Evolutionary conservation across 345 rosid species (phyloP).

Genomic region (Citrus unshiu): DNA sequence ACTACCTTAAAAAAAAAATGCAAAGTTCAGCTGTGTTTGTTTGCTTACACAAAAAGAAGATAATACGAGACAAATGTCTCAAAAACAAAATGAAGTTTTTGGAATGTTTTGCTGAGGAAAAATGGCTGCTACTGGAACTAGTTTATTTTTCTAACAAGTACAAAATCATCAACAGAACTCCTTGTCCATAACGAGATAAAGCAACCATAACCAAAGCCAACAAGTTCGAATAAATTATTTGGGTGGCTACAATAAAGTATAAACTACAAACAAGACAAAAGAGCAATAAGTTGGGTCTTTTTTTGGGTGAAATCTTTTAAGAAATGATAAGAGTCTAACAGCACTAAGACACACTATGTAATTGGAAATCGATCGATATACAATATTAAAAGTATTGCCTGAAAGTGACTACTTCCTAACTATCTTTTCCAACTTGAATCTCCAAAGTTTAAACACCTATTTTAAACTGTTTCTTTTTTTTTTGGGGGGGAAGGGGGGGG

Average conservation of each 20-base stretch:
- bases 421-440: conserved; percentile 24
- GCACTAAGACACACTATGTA: conserved; percentile 20
- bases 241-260: not conserved
- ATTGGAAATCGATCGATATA: conserved; percentile 19
- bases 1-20: not conserved
- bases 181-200: not conserved
- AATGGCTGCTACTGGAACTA: not conserved
- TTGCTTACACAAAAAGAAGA: not conserved
- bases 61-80: not conserved
- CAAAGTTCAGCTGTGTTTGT: not conserved
- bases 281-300: conserved; percentile 5
- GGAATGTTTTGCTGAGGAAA: not conserved
- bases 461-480: conserved; percentile 1
- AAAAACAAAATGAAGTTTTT: not conserved
- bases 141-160: not conserved
- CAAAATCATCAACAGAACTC: not conserved
- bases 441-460: not conserved
- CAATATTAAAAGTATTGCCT: conserved; percentile 13
- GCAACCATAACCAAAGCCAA: not conserved
- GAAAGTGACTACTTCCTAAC: conserved; percentile 68
- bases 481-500: conserved; percentile 8
- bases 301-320: conserved; percentile 7
- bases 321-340: conserved; percentile 6
- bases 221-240: not conserved
- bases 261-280: not conserved